Evolutionary conservation across 257 asterid genomes (phyloP).

Genomic region (Catharanthus roseus): DNA sequence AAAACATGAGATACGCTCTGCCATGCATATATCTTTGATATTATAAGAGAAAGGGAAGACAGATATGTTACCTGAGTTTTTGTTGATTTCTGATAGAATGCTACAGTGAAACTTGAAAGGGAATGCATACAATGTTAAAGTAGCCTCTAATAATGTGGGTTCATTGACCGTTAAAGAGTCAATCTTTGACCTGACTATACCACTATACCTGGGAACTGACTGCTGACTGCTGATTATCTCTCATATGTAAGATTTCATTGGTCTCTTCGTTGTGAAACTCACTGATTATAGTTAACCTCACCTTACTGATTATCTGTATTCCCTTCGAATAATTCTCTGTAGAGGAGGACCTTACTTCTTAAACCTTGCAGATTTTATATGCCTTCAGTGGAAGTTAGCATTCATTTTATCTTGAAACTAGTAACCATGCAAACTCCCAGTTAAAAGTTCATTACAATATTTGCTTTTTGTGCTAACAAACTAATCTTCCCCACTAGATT

Average conservation of each 20-base stretch:
- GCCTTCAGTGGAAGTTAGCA: background rate
- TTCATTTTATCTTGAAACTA: background rate
- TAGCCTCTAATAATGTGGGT: background rate
- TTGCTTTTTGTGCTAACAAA: background rate
- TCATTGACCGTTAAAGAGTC: background rate
- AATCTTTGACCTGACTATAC: background rate
- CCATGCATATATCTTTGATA: background rate
- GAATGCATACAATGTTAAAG: background rate
- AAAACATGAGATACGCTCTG: background rate
- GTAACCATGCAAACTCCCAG: background rate
- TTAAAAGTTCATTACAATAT: background rate
- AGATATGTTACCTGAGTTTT: background rate
- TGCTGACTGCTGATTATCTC: background rate
- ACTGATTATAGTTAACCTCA: background rate
- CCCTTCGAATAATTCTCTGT: too few relatives aligned
- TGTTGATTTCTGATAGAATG: background rate
- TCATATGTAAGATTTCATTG: background rate
- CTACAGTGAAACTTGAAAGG: background rate
- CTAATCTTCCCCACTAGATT: background rate
- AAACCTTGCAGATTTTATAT: background rate
- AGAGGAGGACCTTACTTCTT: too few relatives aligned
- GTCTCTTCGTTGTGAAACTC: background rate
- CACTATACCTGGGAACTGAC: background rate
- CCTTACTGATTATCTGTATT: too few relatives aligned
- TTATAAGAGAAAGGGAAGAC: background rate